Evolutionary conservation across 208 protist genomes (phyloP).

Genomic region (Angomonas desouzai): DNA sequence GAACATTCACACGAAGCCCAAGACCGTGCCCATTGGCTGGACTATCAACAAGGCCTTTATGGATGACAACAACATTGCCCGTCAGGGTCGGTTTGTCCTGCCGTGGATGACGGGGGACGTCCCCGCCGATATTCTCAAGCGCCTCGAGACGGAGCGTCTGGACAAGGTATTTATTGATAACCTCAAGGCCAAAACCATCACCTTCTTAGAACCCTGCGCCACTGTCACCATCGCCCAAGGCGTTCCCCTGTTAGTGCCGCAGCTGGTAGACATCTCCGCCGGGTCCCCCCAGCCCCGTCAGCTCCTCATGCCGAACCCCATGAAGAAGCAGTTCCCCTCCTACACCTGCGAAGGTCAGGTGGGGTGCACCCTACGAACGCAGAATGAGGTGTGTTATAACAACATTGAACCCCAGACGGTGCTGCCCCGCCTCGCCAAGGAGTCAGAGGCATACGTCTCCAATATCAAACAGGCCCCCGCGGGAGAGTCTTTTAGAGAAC

Average conservation of each 20-base stretch:
- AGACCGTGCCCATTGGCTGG: constrained; percentile 47
- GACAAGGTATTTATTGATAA: constrained; percentile 35
- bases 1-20: constrained; percentile 18
- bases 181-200: constrained; percentile 27
- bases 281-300: constrained; percentile 31
- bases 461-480: constrained; percentile 7
- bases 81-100: constrained; percentile 54
- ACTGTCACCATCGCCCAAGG: constrained; percentile 65
- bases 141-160: constrained; percentile 35
- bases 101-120: constrained; percentile 40
- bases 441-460: constrained; percentile 31
- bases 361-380: constrained; percentile 30
- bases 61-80: constrained; percentile 29
- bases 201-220: constrained; percentile 34
- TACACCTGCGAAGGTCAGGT: constrained; percentile 43
- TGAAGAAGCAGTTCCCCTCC: constrained; percentile 38
- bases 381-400: constrained; percentile 33
- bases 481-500: constrained; percentile 13
- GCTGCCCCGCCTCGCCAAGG: constrained; percentile 23
- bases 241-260: constrained; percentile 28
- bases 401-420: constrained; percentile 30
- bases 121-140: constrained; percentile 29
- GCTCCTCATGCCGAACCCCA: constrained; percentile 33
- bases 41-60: constrained; percentile 56
- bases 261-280: constrained; percentile 41